Base-by-base conservation (phyloP, 768 basidiomycete species). In the Pisolithus microcarpus region DNA sequence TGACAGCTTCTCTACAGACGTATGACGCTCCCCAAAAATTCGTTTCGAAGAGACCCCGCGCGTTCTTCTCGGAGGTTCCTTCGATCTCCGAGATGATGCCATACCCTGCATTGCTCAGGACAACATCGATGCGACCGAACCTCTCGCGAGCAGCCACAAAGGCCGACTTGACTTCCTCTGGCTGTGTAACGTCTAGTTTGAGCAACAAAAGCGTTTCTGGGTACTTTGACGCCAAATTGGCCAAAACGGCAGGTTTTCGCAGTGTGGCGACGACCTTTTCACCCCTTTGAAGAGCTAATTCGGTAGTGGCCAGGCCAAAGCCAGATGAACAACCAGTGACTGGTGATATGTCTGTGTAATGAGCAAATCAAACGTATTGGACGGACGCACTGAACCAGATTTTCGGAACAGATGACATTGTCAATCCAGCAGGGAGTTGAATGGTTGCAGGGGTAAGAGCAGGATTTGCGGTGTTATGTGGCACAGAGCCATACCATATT, bases 21-120 rank as follows among this genome's bases (percentile, higher is more conserved):
- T 70, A 55, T 4, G 67, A 73, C 0, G 73, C 69, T 0, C 72
- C 75, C 72, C 75, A 75, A 49, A 76, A 77, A 39, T 69, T 62
- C 10, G 75, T 67, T 48, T 76, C 75, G 36, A 77, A 68, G 16
- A 69, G 48, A 6, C 48, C 38, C 11, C 70, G 64, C 0, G 73
- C 74, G 24, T 49, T 61, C 15, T 63, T 60, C 6, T 71, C 70
- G 0, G 65, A 49, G 0, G 63, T 66, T 7, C 54, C 65, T 51
- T 75, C 73, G 11, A 69, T 59, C 56, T 73, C 73, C 21, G 63
- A 63, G 5, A 68, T 23, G 5, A 59, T n/a, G 13, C 40, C 46
- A 42, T 50, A 15, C 34, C 64, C 38, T 48, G 70, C 49, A 62
- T 63, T 49, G 64, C 71, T 68, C 7, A 62, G 55, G 11, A 68